phyloP scores from a whole-genome alignment of 306 rosid genomes.

The Begonia loranthoides region DNA sequence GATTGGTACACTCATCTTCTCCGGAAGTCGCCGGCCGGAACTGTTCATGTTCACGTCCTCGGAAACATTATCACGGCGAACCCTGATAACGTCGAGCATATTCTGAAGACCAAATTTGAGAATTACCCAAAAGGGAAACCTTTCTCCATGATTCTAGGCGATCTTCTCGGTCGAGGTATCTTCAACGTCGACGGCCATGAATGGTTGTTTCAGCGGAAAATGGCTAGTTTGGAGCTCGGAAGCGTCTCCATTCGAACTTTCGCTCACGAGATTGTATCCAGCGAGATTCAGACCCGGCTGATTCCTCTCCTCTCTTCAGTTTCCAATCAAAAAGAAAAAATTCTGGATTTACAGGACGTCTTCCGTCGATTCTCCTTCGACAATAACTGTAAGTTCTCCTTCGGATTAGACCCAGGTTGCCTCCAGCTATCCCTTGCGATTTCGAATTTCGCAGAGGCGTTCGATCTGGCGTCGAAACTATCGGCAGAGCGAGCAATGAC shows the following conservation, averaged over 20 bases:
- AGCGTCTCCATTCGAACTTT: conserved; percentile 44
- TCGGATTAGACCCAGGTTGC: conserved; percentile 79
- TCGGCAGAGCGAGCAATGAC: conserved; percentile 64
- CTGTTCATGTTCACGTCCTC: conserved; percentile 54
- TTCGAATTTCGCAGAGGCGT: conserved; percentile 33
- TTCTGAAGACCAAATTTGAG: conserved; percentile 52
- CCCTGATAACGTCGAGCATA: conserved; percentile 62
- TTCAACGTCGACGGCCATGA: conserved; percentile 69
- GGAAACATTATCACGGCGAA: conserved; percentile 52
- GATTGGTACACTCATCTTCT: conserved; percentile 85
- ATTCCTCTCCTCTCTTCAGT: conserved; percentile 24
- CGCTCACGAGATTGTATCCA: conserved; percentile 32
- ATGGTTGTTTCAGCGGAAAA: conserved; percentile 72
- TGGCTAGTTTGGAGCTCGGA: conserved; percentile 70
- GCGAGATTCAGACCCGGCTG: conserved; percentile 33
- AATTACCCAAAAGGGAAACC: conserved; percentile 78
- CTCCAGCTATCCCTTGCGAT: conserved; percentile 28
- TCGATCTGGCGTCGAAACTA: conserved; percentile 44
- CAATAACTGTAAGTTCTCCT: conserved; percentile 53
- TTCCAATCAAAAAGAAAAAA: not conserved
- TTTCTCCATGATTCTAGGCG: conserved; percentile 64
- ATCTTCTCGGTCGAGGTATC: conserved; percentile 70
- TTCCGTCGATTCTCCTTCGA: conserved; percentile 65
- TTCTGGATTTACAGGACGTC: conserved; percentile 59
- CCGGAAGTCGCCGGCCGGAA: conserved; percentile 28